Base-by-base conservation (phyloP, 225 moss, liverwort and hornwort species). In the Physcomitrellopsis africana region DNA sequence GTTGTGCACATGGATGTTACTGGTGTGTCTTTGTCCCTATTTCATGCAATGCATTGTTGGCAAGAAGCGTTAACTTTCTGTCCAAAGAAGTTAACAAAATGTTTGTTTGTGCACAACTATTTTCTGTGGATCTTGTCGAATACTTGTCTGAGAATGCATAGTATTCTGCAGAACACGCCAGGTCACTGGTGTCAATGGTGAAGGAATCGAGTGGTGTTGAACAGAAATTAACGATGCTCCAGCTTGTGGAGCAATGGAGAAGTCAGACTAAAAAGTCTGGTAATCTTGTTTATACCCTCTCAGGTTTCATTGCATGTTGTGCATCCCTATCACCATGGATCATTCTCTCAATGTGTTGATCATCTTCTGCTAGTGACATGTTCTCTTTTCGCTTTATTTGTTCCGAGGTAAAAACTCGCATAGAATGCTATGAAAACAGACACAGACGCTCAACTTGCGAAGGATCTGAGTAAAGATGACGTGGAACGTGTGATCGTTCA, bases 391-490 rank as follows among this genome's bases (percentile, higher is more conserved):
- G 44, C n/a, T 12, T 4, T 52, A 45, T 46, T 26, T 81, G 56
- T 49, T 62, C 44, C 71, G 10, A 0, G 12, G 19, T 66, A 63
- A 68, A 56, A 70, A 59, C 42, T 83, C 18, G 43, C 51, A 54
- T 68, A 61, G 24, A 41, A 53, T 82, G 65, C 52, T 69, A 52
- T 82, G 43, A 19, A 45, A 44, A 23, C 77, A 88, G 88, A 81
- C 77, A 81, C 49, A 44, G 88, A 85, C 68, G 76, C 87, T 52
- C 77, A 86, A 64, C 81, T 87, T 19, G 86, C 90, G 23, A 96
- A 97, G 80, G 90, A 87, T 63, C 82, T 97, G 23, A 93, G 82
- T 81, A 97, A 97, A 94, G 97, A 94, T 54, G 94, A 97, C 67
- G 93, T 93, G 81, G 97, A 97, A 75, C 92, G 94, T 57, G 83